Conservation (phyloP, 495 filamentous ascomycete genomes). For the Aspergillus olivimuriae region DNA sequence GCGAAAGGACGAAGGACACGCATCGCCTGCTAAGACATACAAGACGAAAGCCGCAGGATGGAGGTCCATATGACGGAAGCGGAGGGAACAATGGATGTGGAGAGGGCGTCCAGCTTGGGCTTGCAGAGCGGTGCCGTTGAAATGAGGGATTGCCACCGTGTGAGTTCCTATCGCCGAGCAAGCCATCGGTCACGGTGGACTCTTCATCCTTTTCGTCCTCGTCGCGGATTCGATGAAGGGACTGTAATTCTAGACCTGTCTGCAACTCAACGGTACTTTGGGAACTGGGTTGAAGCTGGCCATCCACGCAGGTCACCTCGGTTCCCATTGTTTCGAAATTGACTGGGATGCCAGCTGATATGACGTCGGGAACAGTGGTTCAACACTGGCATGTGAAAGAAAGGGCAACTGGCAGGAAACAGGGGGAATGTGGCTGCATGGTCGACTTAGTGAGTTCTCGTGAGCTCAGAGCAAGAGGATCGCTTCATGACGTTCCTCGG, state of each 20-base stretch:
- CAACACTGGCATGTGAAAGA: background rate
- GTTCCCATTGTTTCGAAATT: background rate
- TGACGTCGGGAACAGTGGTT: too few species aligned
- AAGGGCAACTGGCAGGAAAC: background rate
- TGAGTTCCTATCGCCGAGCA: slow-evolving; percentile 7
- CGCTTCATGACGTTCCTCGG: too few species aligned
- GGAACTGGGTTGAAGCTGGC: background rate
- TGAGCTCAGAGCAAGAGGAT: too few species aligned
- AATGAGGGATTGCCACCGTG: background rate
- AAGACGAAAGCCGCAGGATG: slow-evolving; percentile 54
- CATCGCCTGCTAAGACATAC: slow-evolving; percentile 56
- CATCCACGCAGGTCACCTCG: background rate
- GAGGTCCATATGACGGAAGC: slow-evolving; percentile 75
- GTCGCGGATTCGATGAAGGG: slow-evolving; percentile 3
- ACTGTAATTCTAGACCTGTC: slow-evolving; percentile 7
- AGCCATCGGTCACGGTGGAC: slow-evolving; percentile 9
- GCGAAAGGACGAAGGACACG: slow-evolving; percentile 66
- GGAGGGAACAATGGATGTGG: slow-evolving; percentile 80
- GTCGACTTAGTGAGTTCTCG: too few species aligned
- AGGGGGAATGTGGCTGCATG: too few species aligned
- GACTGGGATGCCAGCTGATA: too few species aligned
- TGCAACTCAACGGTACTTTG: background rate
- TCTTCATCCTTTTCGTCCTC: slow-evolving; percentile 8
- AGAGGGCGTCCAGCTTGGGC: background rate
- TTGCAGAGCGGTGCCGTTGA: background rate